Base-by-base conservation (phyloP, 2,329 filamentous ascomycete genomes). In the Colletotrichum tamarilloi region DNA sequence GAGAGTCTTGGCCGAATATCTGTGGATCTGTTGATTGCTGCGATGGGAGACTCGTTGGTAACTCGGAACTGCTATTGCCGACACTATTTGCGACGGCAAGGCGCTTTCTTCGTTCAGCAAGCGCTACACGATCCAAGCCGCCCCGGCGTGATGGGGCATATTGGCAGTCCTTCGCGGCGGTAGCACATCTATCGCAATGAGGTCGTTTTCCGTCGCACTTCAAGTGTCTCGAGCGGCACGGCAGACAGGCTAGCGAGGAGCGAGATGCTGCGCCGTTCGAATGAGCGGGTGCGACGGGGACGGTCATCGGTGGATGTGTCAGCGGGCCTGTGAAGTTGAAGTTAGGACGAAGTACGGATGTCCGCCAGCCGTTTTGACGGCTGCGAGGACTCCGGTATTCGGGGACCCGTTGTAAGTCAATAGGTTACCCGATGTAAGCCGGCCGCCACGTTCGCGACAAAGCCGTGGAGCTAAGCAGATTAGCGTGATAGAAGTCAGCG, bases 121-220 rank as follows among this genome's bases (percentile, higher is more conserved):
- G 67, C 2, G 80, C 73, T 2, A 76, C 80, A 38, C 78, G 78
- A 74, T 76, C 84, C 63, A 76, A 81, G 71, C 79, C 86, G 4
- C 87, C 87, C 63, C 88, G 82, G 38, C 87, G 83, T 14, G 86
- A 88, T 75, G 86, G 85, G 59, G 87, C 82, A 77, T 89, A 90
- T 26, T 83, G 81, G 72, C 88, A 90, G 2, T 84, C 80, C 30
- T 84, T 84, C 9, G 81, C 80, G 56, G 85, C 83, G 11, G 81
- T 78, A 30, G 76, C 75, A 75, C 88, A 90, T 67, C 87, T 81
- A 9, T 76, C 79, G 72, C 87, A 88, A 60, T 81, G 83, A 5
- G 87, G 86, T 19, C 84, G 82, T 35, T 83, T 83, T 14, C 85
- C 87, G 76, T 89, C 86, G 77, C 88, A 90, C 76, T 88, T 88